phyloP scores from a whole-genome alignment of 2,329 filamentous ascomycete genomes.

The Fusarium temperatum region DNA sequence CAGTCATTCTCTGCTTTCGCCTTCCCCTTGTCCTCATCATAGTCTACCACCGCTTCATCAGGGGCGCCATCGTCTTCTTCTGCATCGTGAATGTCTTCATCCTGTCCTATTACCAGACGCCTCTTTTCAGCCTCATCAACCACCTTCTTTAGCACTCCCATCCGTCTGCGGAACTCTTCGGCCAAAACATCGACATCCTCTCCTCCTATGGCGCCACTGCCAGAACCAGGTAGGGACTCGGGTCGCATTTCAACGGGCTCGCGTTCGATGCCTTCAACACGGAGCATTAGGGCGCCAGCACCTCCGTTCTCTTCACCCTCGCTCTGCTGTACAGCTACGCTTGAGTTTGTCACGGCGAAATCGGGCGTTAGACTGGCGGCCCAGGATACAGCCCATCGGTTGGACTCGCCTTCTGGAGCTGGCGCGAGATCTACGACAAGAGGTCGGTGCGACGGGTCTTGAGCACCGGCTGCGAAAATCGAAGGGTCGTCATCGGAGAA shows the following conservation, averaged over 20 bases:
- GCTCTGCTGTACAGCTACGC: constrained; percentile 55
- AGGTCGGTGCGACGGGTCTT: constrained; percentile 53
- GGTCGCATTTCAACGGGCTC: constrained; percentile 46
- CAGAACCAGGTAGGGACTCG: constrained; percentile 41
- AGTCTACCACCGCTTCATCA: constrained; percentile 31
- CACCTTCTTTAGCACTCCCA: constrained; percentile 63
- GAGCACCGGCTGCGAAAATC: constrained; percentile 70
- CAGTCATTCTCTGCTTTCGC: constrained; percentile 18
- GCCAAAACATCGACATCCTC: constrained; percentile 63
- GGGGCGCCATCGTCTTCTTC: constrained; percentile 19
- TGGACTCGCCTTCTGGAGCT: constrained; percentile 50
- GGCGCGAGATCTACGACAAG: constrained; percentile 63
- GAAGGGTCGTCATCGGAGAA: constrained; percentile 92
- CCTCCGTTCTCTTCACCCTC: constrained; percentile 43
- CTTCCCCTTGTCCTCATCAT: constrained; percentile 26
- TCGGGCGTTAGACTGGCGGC: constrained; percentile 77
- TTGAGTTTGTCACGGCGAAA: constrained; percentile 69
- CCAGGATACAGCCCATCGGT: constrained; percentile 66
- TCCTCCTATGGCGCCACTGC: constrained; percentile 45
- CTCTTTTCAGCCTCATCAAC: constrained; percentile 61
- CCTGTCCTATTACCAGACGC: constrained; percentile 44
- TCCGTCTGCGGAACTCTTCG: constrained; percentile 66
- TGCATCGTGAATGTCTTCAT: not conserved
- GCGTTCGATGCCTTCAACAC: constrained; percentile 51
- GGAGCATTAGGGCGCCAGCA: constrained; percentile 44